A percentile compares a stretch with the other conserved stretches of the same genome.
Evolutionary conservation across 2,329 filamentous ascomycete genomes (phyloP).

Genomic region (Microcyclospora pomicola): DNA sequence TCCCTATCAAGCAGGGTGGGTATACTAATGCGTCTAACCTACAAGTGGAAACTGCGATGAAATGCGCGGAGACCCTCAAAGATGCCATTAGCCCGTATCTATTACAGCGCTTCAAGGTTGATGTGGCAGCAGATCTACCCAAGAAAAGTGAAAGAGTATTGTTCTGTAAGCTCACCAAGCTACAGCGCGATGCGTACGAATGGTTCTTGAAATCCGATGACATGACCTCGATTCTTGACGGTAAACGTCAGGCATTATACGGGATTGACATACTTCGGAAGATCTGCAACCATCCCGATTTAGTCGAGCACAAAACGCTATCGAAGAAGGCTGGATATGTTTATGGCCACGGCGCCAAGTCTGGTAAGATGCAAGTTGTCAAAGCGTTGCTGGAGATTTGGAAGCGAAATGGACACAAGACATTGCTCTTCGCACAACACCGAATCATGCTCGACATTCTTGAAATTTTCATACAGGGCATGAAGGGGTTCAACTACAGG

Average conservation of each 20-base stretch:
- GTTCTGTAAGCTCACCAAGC: conserved; percentile 78
- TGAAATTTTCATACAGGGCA: conserved; percentile 58
- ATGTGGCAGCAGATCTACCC: conserved; percentile 84
- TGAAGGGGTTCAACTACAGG: conserved; percentile 60
- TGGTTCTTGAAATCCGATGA: conserved; percentile 70
- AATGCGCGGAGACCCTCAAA: conserved; percentile 85
- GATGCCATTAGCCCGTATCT: conserved; percentile 89
- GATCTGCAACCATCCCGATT: conserved; percentile 93
- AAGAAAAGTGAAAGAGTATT: conserved; percentile 94
- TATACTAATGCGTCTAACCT: conserved; percentile 92
- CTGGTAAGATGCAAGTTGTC: conserved; percentile 92
- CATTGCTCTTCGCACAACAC: conserved; percentile 81
- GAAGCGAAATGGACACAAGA: conserved; percentile 88
- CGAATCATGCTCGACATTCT: conserved; percentile 93
- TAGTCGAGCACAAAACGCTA: conserved; percentile 53
- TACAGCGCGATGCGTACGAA: conserved; percentile 69
- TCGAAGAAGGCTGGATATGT: conserved; percentile 51
- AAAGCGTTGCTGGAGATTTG: conserved; percentile 77
- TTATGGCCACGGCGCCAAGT: conserved; percentile 66
- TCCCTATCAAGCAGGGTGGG: conserved; percentile 82
- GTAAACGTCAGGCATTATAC: conserved; percentile 65
- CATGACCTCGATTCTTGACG: conserved; percentile 66
- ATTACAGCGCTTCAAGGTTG: conserved; percentile 79
- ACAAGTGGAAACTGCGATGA: conserved; percentile 85
- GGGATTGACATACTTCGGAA: conserved; percentile 89